Base-by-base conservation (phyloP, 2,329 filamentous ascomycete species). In the Aspergillus pseudoglaucus region DNA sequence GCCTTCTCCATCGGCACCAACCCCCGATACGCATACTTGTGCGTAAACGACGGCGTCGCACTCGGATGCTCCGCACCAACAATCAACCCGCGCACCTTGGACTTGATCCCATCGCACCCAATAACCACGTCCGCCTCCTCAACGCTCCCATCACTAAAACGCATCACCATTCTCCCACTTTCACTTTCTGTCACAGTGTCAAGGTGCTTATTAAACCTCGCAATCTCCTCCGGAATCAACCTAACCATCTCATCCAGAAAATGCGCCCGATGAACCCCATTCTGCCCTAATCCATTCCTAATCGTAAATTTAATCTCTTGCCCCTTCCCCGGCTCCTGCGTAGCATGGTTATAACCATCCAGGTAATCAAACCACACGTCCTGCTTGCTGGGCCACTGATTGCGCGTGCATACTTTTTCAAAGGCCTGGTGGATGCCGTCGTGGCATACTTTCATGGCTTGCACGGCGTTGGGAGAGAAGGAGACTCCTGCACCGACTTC, bases 21-120 rank as follows among this genome's bases (percentile, higher is more conserved):
- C 0, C 72, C 75, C 3, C 77, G 69, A 53, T 78, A 80, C 0
- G 72, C 76, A 50, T 76, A 77, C 53, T 79, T 79, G 43, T 74
- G 71, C 0, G 72, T 75, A 54, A 76, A 81, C 2, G 67, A 62
- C 0, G 78, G 72, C 14, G 67, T 58, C 1, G 71, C 66, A 4
- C 71, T 69, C 0, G 70, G 70, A 51, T 71, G 57, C 0, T 69
- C 57, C 1, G 62, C 60, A 0, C 71, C 72, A 0, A 79, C 61
- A 2, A 80, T 60, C 5, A 73, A 51, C 32, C 67, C 52, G 22
- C 78, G 65, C 4, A 75, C 70, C 27, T 67, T 65, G 4, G 74
- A 77, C 58, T 75, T 75, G 53, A 77, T 72, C 2, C 75, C 75
- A 53, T 78, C 75, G 46, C 70, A 72, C 3, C 74, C 73, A 44